Base-by-base conservation (phyloP, 75 land plant species). In the Sequoia sempervirens region DNA sequence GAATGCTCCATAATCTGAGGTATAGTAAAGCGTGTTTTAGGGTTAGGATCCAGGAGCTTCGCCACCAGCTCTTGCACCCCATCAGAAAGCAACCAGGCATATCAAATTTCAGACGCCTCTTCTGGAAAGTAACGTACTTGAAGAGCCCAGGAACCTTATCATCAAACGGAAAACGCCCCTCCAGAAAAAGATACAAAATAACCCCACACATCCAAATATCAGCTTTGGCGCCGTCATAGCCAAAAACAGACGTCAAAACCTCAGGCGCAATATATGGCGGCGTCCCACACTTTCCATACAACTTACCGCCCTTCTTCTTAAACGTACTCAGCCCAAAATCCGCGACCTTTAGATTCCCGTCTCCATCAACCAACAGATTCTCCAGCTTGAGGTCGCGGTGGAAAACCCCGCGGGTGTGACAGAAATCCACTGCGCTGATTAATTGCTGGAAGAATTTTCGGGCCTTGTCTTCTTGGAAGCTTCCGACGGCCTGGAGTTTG, bases 341-440 rank as follows among this genome's bases (percentile, higher is more conserved):
- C 11, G 87, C 30, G 20, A 88, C 84, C 84, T 88, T 88, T 12
- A 88, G 82, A 37, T 83, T 38, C 50, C 87, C 86, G 12, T 82
- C 17, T 4, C 72, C 84, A 82, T 85, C 87, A 37, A 88, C 79
- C 37, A 88, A 81, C 46, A 88, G 82, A 73, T 88, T 88, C 83
- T 86, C 86, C 43, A 83, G 87, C 88, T 90, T 90, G 73, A 90
- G 84, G 80, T 90, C 91, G 4, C 91, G 85, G 87, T 90, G 91
- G 61, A 40, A 86, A 45, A 90, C 84, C 32, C 90, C 90, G 41
- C 82, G 83, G 43, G 86, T 75, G 82, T 90, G 91, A 78, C 90
- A 90, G 83, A 84, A 86, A 23, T 87, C 83, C 47, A 90, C 88
- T 47, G 90, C 90, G 75, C 84, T 36, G 79, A 89, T 84, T 4